Conservation (phyloP, 352 stramenopile species). For the Phytophthora cajani region DNA sequence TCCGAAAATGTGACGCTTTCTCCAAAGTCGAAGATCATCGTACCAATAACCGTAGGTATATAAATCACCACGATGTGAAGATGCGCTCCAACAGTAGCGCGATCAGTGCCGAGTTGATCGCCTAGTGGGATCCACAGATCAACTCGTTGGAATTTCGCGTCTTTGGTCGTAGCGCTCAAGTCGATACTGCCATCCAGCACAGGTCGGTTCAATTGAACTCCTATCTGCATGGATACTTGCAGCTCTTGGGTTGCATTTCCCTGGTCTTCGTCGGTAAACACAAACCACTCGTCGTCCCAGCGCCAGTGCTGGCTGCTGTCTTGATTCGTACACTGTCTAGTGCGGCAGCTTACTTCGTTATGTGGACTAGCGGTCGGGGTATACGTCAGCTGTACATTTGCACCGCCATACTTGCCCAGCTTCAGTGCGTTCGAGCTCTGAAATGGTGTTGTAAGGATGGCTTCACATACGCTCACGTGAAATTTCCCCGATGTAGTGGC, state of each 20-base stretch:
- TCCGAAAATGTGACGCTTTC: slow-evolving; percentile 26
- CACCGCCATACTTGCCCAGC: slow-evolving; percentile 19
- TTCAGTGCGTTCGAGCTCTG: slow-evolving; percentile 17
- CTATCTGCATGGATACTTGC: slow-evolving; percentile 16
- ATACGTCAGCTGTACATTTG: slow-evolving; percentile 17
- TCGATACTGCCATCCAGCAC: slow-evolving; percentile 10
- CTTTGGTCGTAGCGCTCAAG: slow-evolving; percentile 12
- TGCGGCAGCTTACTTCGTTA: slow-evolving; percentile 9
- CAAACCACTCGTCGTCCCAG: slow-evolving; percentile 40
- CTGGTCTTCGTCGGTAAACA: slow-evolving; percentile 6
- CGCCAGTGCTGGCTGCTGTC: slow-evolving; percentile 22
- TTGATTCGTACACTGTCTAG: slow-evolving; percentile 20
- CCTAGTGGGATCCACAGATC: slow-evolving; percentile 26
- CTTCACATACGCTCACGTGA: slow-evolving; percentile 30
- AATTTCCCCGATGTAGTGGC: slow-evolving; percentile 16
- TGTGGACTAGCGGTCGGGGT: not conserved
- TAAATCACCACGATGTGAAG: slow-evolving; percentile 29
- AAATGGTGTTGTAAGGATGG: slow-evolving; percentile 8
- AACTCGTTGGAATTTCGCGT: slow-evolving; percentile 14
- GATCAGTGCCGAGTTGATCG: not conserved
- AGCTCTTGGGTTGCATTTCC: slow-evolving; percentile 8
- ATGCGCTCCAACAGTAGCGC: slow-evolving; percentile 7
- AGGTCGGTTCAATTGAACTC: slow-evolving; percentile 12
- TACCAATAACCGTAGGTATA: slow-evolving; percentile 25
- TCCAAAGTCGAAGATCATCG: slow-evolving; percentile 26